Evolutionary conservation across 805 yeast genomes (phyloP), one percentile per base, ranked within the genome.

Genomic region (Zygoascus bituminiphila): DNA sequence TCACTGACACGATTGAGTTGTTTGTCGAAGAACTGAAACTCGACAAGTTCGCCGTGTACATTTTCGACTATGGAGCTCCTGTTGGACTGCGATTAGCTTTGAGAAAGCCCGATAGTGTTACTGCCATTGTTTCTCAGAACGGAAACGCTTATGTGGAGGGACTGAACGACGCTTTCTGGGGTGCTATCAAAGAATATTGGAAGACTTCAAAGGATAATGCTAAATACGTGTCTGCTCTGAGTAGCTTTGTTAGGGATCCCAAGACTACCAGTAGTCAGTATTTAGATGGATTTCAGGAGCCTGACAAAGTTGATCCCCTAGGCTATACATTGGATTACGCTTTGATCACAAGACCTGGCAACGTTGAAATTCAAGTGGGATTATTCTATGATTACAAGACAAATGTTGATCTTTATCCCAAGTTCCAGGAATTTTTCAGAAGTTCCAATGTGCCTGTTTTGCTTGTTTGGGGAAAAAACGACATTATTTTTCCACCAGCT

Each of bases 61-160:
- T 70, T 20, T 71, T 72, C 52, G 76, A 72, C 53, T 72, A 72
- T 51, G 76, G 76, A 37, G 65, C 74, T 8, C 76, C 76, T 8
- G 63, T 65, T 6, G 75, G 69, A 0, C 59, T 63, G 35, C 62
- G 75, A 45, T 51, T 72, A 22, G 71, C 72, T 4, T 52, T 70
- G 47, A 61, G 55, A 24, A 46, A 57, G 5, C 71, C 73, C 2
- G 50, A 55, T 4, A 48, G 52, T 6, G 58, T 71, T 15, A 44
- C 55, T 4, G 71, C 64, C 4, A 52, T 72, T 35, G 57, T 72
- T 45, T 40, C 64, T 9, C 76, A 72, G 57, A 72, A 70, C 50
- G 75, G 75, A 8, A 72, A 70, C 57, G 74, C 74, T 19, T 72
- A 72, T 49, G 68, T 56, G 7, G 74, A 68, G 45, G 76, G 75